phyloP scores from a whole-genome alignment of 306 rosid species.

The Lathyrus sativus region DNA sequence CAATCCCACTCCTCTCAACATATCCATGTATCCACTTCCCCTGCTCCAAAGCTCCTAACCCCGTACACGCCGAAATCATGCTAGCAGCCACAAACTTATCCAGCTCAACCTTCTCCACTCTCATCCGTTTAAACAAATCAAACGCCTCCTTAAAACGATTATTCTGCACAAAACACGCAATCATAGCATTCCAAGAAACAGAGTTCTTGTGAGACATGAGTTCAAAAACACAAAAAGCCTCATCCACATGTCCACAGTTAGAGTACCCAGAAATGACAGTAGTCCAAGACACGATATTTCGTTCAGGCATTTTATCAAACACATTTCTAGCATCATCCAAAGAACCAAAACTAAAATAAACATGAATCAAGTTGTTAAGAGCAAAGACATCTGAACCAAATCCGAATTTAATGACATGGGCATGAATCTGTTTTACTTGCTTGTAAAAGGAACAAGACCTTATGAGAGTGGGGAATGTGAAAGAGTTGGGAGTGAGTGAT shows the following conservation, averaged over 20 bases:
- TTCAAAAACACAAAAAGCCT: slow-evolving; percentile 6
- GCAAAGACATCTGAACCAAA: background rate
- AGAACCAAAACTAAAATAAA: background rate
- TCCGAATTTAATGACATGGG: background rate
- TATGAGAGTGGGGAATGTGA: background rate
- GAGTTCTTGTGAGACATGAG: background rate
- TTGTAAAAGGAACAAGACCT: background rate
- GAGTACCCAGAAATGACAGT: background rate
- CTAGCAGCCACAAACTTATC: slow-evolving; percentile 8
- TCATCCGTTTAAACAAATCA: background rate
- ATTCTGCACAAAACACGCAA: background rate
- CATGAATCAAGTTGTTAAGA: background rate
- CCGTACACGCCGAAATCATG: background rate
- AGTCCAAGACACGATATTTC: background rate
- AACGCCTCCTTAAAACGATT: slow-evolving; percentile 7
- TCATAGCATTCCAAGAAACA: background rate
- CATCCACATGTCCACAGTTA: background rate
- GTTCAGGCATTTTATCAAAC: slow-evolving; percentile 3
- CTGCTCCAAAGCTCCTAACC: background rate
- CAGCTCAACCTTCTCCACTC: background rate
- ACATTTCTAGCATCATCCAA: background rate
- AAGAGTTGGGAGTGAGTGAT: background rate
- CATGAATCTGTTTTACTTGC: background rate
- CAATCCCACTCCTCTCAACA: slow-evolving; percentile 11
- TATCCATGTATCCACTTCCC: slow-evolving; percentile 7